phyloP scores from a whole-genome alignment of 208 protist species.

The Trypanosoma mega region DNA sequence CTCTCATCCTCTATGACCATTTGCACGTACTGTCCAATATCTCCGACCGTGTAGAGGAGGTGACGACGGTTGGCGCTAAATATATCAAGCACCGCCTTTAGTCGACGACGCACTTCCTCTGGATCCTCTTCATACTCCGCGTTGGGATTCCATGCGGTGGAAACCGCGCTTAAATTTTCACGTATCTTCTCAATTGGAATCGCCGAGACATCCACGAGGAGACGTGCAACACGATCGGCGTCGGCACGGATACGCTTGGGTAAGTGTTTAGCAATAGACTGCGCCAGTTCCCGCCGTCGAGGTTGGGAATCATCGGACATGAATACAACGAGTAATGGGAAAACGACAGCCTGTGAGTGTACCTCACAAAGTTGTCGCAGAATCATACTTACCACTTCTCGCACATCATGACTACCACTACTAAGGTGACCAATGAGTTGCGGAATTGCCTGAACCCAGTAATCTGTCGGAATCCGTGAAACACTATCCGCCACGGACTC shows the following conservation, averaged over 20 bases:
- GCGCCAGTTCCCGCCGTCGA: constrained; percentile 64
- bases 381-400: constrained; percentile 94
- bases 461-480: constrained; percentile 94
- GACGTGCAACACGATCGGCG: constrained; percentile 78
- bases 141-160: constrained; percentile 88
- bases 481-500: constrained; percentile 94
- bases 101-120: constrained; percentile 70
- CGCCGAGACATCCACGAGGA: constrained; percentile 80
- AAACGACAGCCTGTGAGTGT: constrained; percentile 99
- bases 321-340: constrained; percentile 98
- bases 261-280: constrained; percentile 78
- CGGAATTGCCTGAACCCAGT: constrained; percentile 99
- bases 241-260: constrained; percentile 84
- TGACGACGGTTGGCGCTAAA: constrained; percentile 79
- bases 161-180: constrained; percentile 83
- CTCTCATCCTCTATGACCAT: constrained; percentile 76
- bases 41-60: constrained; percentile 84
- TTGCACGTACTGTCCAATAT: constrained; percentile 88
- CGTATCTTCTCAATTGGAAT: constrained; percentile 91
- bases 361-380: constrained; percentile 93
- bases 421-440: constrained; percentile 99
- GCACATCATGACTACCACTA: constrained; percentile 86
- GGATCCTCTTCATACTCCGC: constrained; percentile 89
- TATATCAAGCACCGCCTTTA: constrained; percentile 73
- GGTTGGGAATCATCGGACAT: constrained; percentile 67